Conservation (phyloP, 2,329 filamentous ascomycete species). For the Zasmidium citrigriseum region DNA sequence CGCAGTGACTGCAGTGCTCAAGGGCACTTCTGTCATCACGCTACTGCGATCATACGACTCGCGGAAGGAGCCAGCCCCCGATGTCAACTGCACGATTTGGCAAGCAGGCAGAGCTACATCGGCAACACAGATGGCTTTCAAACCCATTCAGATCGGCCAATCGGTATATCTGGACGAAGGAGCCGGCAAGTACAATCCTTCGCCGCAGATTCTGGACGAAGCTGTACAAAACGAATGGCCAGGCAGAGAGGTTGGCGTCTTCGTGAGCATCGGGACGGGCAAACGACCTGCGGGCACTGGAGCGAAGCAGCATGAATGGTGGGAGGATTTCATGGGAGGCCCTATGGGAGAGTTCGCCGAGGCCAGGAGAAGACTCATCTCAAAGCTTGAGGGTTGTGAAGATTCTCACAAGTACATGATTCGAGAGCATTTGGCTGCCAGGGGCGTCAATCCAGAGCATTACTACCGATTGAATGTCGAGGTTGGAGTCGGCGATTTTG, state of each 20-base stretch:
- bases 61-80: conserved; percentile 82
- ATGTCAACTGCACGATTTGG: conserved; percentile 95
- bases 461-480: conserved; percentile 98
- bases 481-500: conserved; percentile 92
- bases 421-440: conserved; percentile 72
- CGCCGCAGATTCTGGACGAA: conserved; percentile 83
- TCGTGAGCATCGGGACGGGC: conserved; percentile 92
- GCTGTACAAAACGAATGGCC: conserved; percentile 93
- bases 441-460: conserved; percentile 77
- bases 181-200: conserved; percentile 85
- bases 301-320: conserved; percentile 74
- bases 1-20: conserved; percentile 87
- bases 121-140: conserved; percentile 90
- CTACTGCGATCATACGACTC: conserved; percentile 94
- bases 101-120: conserved; percentile 93
- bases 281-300: conserved; percentile 75
- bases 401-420: conserved; percentile 85
- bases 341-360: conserved; percentile 86
- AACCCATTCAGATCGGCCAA: conserved; percentile 91
- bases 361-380: conserved; percentile 77
- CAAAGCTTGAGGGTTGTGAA: conserved; percentile 95
- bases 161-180: conserved; percentile 94
- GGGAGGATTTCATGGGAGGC: conserved; percentile 76
- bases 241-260: conserved; percentile 85
- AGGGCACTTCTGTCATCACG: conserved; percentile 69